phyloP scores from a whole-genome alignment of 805 yeast genomes.

The Ogataea haglerorum region DNA sequence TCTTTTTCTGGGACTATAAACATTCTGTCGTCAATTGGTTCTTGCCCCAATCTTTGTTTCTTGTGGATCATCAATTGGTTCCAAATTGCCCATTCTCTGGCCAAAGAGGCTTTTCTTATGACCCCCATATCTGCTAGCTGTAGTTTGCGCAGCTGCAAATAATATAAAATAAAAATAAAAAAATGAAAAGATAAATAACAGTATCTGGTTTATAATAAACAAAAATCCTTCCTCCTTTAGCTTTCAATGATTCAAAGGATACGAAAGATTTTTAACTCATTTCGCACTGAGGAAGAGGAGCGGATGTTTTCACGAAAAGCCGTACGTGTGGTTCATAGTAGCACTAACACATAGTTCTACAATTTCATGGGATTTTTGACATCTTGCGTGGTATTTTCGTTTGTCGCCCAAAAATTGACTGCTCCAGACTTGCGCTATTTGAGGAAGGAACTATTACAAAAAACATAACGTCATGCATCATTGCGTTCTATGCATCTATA shows the following conservation, averaged over 20 bases:
- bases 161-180: background rate
- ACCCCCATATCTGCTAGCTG: background rate
- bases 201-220: too few species aligned
- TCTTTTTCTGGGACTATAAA: too few species aligned
- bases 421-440: constrained; percentile 7
- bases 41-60: background rate
- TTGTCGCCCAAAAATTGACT: constrained; percentile 60
- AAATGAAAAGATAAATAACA: background rate
- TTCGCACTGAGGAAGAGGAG: constrained; percentile 84
- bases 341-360: constrained; percentile 42
- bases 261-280: constrained; percentile 74
- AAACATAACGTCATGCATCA: constrained; percentile 7
- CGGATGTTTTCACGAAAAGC: constrained; percentile 72
- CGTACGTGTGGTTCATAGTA: constrained; percentile 29
- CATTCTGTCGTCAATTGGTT: background rate
- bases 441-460: constrained; percentile 1
- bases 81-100: constrained; percentile 36
- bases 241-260: constrained; percentile 60
- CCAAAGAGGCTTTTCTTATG: constrained; percentile 28
- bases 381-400: constrained; percentile 74
- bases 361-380: constrained; percentile 77
- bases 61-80: constrained; percentile 24
- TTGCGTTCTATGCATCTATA: constrained; percentile 11
- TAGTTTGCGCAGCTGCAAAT: background rate
- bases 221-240: background rate